Evolutionary conservation across 208 protist species (phyloP).

Genomic region (Leptomonas pyrrhocoris): DNA sequence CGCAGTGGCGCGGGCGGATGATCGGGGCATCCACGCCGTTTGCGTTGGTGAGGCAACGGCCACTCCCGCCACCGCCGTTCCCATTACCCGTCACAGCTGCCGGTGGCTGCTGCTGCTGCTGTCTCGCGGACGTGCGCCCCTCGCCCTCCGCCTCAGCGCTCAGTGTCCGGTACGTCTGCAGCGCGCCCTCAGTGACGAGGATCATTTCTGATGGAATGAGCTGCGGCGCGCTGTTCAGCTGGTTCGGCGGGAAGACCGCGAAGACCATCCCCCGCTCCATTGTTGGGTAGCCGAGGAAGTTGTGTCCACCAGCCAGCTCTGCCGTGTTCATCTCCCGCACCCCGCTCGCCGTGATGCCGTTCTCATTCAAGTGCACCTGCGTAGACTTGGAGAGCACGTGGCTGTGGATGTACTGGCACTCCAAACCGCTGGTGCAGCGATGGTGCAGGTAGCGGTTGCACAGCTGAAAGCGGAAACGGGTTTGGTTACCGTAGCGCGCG

Average conservation of each 20-base stretch:
- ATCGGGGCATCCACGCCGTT: slow-evolving; percentile 5
- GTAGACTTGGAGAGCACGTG: slow-evolving; percentile 39
- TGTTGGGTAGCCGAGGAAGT: slow-evolving; percentile 51
- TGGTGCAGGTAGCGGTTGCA: slow-evolving; percentile 54
- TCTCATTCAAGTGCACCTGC: slow-evolving; percentile 71
- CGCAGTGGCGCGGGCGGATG: slow-evolving; percentile 66
- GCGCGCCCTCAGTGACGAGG: slow-evolving; percentile 52
- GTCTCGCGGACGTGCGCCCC: background rate
- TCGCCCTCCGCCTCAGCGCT: background rate
- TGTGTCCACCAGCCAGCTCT: slow-evolving; percentile 54
- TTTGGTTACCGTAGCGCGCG: slow-evolving; percentile 54
- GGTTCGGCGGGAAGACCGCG: slow-evolving; percentile 64
- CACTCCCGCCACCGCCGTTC: too few species aligned
- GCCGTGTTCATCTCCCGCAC: slow-evolving; percentile 23
- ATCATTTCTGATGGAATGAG: slow-evolving; percentile 62
- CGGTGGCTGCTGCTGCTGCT: slow-evolving; percentile 5
- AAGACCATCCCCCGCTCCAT: slow-evolving; percentile 53
- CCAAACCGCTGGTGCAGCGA: slow-evolving; percentile 39
- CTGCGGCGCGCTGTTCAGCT: slow-evolving; percentile 47
- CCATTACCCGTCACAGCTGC: background rate
- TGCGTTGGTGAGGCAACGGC: background rate
- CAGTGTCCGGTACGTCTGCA: slow-evolving; percentile 37
- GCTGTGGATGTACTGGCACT: slow-evolving; percentile 74
- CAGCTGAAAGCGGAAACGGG: slow-evolving; percentile 71
- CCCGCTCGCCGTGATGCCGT: slow-evolving; percentile 39